These are phyloP conservation scores for Barbarea vulgaris DNA, from an alignment of 345 rosid species.

Conservation along the genomic window DNA sequence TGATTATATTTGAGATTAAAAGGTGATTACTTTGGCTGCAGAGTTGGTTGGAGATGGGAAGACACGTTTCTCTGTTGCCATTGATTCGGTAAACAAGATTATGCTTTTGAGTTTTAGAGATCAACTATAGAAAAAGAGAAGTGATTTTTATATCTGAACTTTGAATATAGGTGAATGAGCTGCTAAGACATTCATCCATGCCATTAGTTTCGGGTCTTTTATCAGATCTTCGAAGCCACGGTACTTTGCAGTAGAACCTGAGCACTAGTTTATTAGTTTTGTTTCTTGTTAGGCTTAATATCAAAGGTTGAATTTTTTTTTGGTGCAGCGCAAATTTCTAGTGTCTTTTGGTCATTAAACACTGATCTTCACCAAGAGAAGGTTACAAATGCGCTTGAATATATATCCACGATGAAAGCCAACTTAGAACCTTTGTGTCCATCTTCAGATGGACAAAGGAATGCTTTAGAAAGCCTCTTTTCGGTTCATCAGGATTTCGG, in stretches of 20 bases:
- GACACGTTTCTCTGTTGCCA: constrained; percentile 66
- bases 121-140: neutral
- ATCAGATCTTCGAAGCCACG: constrained; percentile 79
- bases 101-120: neutral
- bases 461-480: constrained; percentile 53
- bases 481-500: constrained; percentile 53
- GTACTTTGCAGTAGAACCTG: constrained; percentile 42
- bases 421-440: constrained; percentile 57
- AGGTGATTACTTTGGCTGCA: constrained; percentile 38
- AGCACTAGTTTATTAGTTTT: neutral
- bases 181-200: constrained; percentile 67
- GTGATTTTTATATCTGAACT: constrained; percentile 20
- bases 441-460: constrained; percentile 44
- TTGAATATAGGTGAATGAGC: constrained; percentile 61
- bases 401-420: constrained; percentile 76
- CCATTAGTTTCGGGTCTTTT: constrained; percentile 62
- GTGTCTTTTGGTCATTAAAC: constrained; percentile 76
- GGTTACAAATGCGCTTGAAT: constrained; percentile 64
- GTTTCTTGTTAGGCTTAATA: neutral
- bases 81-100: constrained; percentile 68
- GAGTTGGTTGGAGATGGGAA: constrained; percentile 68
- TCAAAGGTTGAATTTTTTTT: neutral
- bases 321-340: constrained; percentile 63
- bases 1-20: constrained; percentile 7
- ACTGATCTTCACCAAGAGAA: constrained; percentile 72